A percentile compares a stretch with the other conserved stretches of the same genome.
These are phyloP conservation scores for Vinca major DNA, from an alignment of 305 asterid genomes.

Conservation along the genomic window DNA sequence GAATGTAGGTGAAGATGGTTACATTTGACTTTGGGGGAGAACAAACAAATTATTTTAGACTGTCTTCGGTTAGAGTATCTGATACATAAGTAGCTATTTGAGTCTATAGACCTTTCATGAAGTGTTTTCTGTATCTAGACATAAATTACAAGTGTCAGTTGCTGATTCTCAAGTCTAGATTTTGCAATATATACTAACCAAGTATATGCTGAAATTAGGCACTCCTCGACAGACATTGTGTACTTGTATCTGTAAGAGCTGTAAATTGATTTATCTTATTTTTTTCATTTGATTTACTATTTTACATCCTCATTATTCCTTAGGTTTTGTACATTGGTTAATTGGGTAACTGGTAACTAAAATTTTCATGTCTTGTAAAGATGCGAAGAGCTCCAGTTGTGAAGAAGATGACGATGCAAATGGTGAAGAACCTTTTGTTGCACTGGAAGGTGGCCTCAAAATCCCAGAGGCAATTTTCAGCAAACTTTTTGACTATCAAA, in stretches of 20 bases:
- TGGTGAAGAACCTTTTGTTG: slow-evolving; percentile 49
- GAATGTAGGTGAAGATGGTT: background rate
- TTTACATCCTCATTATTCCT: background rate
- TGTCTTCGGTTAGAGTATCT: background rate
- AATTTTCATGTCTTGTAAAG: slow-evolving; percentile 33
- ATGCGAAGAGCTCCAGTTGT: slow-evolving; percentile 38
- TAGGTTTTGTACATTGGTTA: slow-evolving; percentile 9
- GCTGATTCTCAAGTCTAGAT: background rate
- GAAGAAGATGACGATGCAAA: slow-evolving; percentile 42
- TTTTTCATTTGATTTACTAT: background rate
- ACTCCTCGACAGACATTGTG: background rate
- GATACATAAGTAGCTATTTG: background rate
- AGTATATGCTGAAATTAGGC: slow-evolving; percentile 5
- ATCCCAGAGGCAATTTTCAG: slow-evolving; percentile 63
- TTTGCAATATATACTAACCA: background rate
- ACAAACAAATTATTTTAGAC: background rate
- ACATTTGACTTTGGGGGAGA: background rate
- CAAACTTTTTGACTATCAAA: slow-evolving; percentile 87
- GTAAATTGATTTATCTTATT: background rate
- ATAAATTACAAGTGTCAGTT: background rate
- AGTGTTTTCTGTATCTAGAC: background rate
- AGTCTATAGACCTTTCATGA: background rate
- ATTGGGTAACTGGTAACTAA: slow-evolving; percentile 15
- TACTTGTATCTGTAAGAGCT: slow-evolving; percentile 4
- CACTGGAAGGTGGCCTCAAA: slow-evolving; percentile 83